Evolutionary conservation across 2,329 filamentous ascomycete genomes (phyloP).

Genomic region (Leptosphaerulina australis): DNA sequence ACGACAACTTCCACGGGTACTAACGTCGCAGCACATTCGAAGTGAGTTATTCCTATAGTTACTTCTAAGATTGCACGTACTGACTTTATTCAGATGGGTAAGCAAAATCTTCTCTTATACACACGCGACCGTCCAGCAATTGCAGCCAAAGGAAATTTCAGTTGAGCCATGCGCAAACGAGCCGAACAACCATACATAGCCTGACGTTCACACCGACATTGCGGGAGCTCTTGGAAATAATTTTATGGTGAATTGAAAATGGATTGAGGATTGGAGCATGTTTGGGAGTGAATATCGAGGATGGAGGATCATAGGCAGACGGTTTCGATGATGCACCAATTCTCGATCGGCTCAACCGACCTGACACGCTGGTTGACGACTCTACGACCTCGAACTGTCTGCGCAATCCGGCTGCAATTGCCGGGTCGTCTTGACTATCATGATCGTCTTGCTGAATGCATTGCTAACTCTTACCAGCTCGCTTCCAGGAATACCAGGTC

Average conservation of each 20-base stretch:
- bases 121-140: slow-evolving; percentile 36
- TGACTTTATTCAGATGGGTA: slow-evolving; percentile 65
- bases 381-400: neutral
- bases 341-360: neutral
- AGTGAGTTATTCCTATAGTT: slow-evolving; percentile 50
- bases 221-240: neutral
- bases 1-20: slow-evolving; percentile 45
- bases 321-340: neutral
- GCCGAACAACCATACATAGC: slow-evolving; percentile 6
- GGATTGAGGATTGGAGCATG: neutral
- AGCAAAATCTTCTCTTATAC: slow-evolving; percentile 50
- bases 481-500: slow-evolving; percentile 99
- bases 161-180: slow-evolving; percentile 24
- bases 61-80: slow-evolving; percentile 8
- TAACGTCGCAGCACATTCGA: slow-evolving; percentile 60
- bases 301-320: neutral
- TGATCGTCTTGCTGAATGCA: slow-evolving; percentile 11
- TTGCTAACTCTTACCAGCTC: slow-evolving; percentile 68
- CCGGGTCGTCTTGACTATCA: slow-evolving; percentile 23
- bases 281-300: neutral
- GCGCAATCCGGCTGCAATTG: slow-evolving; percentile 35
- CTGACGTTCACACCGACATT: neutral
- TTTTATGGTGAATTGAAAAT: neutral
- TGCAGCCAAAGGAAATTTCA: slow-evolving; percentile 39
- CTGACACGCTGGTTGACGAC: neutral